phyloP scores from a whole-genome alignment of 352 stramenopile species.

The Globisporangium sylvaticum region DNA sequence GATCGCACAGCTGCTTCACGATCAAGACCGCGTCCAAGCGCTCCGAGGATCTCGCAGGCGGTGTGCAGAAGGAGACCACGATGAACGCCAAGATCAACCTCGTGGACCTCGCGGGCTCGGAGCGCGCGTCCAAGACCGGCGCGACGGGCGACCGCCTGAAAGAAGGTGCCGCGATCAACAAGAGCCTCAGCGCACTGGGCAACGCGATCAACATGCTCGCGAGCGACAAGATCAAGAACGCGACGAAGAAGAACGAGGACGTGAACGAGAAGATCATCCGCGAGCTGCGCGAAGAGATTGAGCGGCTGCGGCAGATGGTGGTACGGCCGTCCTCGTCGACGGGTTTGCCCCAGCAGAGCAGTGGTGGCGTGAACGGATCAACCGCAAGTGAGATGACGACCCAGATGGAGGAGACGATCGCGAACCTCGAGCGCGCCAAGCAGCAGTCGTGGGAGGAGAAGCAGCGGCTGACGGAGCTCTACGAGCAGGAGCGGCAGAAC shows the following conservation, averaged over 20 bases:
- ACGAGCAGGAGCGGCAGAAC: constrained; percentile 86
- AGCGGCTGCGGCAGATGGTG: constrained; percentile 87
- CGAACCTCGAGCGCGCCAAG: constrained; percentile 83
- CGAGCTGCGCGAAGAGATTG: constrained; percentile 90
- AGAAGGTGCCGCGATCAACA: constrained; percentile 91
- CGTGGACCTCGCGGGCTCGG: constrained; percentile 89
- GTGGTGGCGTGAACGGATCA: neutral
- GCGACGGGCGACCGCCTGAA: constrained; percentile 86
- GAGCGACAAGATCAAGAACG: constrained; percentile 83
- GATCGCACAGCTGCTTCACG: constrained; percentile 91
- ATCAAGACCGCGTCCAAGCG: constrained; percentile 89
- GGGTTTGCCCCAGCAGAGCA: neutral
- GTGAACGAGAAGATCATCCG: constrained; percentile 90
- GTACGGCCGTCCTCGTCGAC: constrained; percentile 33
- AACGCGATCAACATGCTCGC: constrained; percentile 92
- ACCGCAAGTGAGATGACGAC: constrained; percentile 43
- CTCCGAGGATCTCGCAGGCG: constrained; percentile 36
- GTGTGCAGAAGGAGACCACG: constrained; percentile 63
- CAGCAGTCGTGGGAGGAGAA: constrained; percentile 90
- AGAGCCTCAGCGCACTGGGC: constrained; percentile 87
- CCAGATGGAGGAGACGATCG: constrained; percentile 87
- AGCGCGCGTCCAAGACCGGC: constrained; percentile 86
- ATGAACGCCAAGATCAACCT: constrained; percentile 91
- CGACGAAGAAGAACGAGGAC: constrained; percentile 86
- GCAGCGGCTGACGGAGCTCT: constrained; percentile 72